Evolutionary conservation across 208 protist genomes (phyloP).

Genomic region (Leishmania mexicana): DNA sequence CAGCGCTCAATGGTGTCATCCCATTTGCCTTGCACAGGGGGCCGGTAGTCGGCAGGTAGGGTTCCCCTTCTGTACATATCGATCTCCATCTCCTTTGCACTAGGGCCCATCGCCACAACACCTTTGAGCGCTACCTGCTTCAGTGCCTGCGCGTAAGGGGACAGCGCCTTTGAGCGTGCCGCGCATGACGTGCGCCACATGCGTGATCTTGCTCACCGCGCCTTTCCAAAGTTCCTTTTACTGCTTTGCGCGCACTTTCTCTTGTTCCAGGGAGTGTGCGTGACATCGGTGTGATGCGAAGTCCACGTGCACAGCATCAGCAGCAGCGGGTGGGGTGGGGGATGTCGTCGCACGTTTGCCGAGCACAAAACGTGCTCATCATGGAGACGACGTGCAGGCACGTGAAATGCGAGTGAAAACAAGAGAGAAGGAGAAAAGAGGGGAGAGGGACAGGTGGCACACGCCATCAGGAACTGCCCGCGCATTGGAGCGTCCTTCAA

Average conservation of each 20-base stretch:
- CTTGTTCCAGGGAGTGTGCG: background rate
- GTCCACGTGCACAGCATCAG: background rate
- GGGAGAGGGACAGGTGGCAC: background rate
- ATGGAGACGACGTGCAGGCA: background rate
- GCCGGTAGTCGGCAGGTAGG: constrained; percentile 84
- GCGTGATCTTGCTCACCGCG: constrained; percentile 1
- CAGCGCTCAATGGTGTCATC: constrained; percentile 93
- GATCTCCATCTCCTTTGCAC: constrained; percentile 83
- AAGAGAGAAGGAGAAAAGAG: background rate
- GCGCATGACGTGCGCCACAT: constrained; percentile 9
- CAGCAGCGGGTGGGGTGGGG: background rate
- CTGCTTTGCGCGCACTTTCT: background rate
- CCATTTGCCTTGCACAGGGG: constrained; percentile 86
- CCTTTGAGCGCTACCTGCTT: constrained; percentile 85
- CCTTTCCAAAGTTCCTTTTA: background rate
- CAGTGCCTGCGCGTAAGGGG: constrained; percentile 88
- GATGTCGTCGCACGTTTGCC: background rate
- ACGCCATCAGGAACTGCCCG: background rate
- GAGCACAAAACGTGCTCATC: background rate
- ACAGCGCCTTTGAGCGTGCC: constrained; percentile 62
- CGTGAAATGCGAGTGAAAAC: background rate
- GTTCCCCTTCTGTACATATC: constrained; percentile 77
- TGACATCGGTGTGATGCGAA: background rate
- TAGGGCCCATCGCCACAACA: constrained; percentile 70
- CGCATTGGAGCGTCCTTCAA: background rate